These are phyloP conservation scores for Arctium lappa DNA, from an alignment of 129 eudicot genomes.

Conservation along the genomic window DNA sequence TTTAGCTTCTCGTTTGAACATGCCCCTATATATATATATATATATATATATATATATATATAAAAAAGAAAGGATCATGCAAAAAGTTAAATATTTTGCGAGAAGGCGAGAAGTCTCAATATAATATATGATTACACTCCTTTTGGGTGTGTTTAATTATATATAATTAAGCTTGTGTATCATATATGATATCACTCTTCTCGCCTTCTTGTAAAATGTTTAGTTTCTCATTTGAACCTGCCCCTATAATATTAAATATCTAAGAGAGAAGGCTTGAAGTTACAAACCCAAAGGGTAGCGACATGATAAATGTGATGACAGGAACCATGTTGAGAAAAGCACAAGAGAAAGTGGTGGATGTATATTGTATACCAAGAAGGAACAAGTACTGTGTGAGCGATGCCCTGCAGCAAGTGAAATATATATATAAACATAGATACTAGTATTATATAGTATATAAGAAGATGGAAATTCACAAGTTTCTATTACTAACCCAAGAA, in stretches of 20 bases:
- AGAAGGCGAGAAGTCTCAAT: too few species aligned
- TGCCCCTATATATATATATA: too few species aligned
- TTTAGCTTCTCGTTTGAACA: too few species aligned
- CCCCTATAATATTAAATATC: not conserved
- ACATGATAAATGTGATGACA: conserved; percentile 56
- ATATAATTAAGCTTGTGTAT: too few species aligned
- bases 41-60: too few species aligned
- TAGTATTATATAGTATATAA: not conserved
- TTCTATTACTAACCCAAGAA: conserved; percentile 50
- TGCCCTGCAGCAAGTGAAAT: conserved; percentile 39
- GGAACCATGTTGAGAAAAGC: conserved; percentile 79
- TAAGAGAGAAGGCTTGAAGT: not conserved
- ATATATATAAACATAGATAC: not conserved
- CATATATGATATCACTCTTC: too few species aligned
- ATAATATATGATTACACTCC: too few species aligned
- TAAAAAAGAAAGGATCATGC: too few species aligned
- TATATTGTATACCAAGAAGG: conserved; percentile 58
- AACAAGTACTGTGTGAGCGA: conserved; percentile 61
- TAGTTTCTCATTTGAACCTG: not conserved
- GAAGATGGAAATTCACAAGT: not conserved
- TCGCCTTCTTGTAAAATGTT: too few species aligned
- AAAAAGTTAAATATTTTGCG: too few species aligned
- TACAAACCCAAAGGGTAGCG: conserved; percentile 62
- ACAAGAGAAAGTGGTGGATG: conserved; percentile 70
- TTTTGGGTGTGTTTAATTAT: too few species aligned